A percentile compares a stretch with the other conserved stretches of the same genome.
Evolutionary conservation across 108 stramenopile species (phyloP).

Genomic region (Craspedostauros australis): DNA sequence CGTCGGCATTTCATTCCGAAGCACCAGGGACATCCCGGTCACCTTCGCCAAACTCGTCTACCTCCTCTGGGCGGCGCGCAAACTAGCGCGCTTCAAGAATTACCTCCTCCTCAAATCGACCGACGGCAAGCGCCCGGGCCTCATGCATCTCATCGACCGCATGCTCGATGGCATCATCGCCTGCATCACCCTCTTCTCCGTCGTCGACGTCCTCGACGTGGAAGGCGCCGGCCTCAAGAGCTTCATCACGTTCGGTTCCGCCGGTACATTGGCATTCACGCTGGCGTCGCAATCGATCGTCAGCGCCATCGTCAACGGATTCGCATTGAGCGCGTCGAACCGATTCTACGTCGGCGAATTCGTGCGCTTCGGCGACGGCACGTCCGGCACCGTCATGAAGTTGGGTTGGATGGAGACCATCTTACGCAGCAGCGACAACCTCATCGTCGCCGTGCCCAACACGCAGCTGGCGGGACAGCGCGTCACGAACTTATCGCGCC

Average conservation of each 20-base stretch:
- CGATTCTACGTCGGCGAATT: conserved; percentile 47
- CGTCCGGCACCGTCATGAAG: conserved; percentile 30
- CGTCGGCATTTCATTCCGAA: too few species aligned
- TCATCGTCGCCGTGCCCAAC: conserved; percentile 52
- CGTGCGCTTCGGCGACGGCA: conserved; percentile 55
- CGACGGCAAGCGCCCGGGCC: too few species aligned
- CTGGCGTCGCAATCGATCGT: conserved; percentile 20
- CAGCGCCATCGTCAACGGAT: conserved; percentile 45
- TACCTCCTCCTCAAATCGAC: too few species aligned
- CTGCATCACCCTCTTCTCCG: neutral
- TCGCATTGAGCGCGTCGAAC: conserved; percentile 48
- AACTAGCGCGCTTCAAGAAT: too few species aligned
- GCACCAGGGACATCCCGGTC: too few species aligned
- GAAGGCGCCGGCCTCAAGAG: conserved; percentile 37
- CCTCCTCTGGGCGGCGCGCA: too few species aligned
- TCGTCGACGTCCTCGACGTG: conserved; percentile 40
- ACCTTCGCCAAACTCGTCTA: too few species aligned
- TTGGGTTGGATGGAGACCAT: conserved; percentile 46
- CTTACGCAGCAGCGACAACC: conserved; percentile 34
- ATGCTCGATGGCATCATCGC: neutral
- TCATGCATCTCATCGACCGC: too few species aligned
- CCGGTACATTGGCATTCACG: conserved; percentile 44
- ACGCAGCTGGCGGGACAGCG: conserved; percentile 37
- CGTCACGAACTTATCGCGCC: conserved; percentile 42
- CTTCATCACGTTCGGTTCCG: conserved; percentile 54